Percentiles rank a stretch among this genome's conserved stretches.
Conservation (phyloP, 495 filamentous ascomycete species). For the Neurospora hispaniola region DNA sequence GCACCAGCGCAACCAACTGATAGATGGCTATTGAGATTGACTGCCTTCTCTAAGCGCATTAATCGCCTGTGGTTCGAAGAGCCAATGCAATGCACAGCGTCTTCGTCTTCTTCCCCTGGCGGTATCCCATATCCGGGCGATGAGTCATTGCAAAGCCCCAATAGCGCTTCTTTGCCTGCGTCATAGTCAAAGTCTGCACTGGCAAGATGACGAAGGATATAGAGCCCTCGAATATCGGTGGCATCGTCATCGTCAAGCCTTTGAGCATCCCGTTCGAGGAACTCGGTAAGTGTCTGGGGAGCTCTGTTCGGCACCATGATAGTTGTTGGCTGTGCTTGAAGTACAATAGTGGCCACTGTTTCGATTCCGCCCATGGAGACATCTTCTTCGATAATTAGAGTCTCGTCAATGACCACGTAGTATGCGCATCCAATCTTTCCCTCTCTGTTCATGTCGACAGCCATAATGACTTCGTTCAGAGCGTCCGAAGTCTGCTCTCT, state of each 20-base stretch:
- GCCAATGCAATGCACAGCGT: constrained; percentile 36
- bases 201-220: constrained; percentile 61
- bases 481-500: constrained; percentile 40
- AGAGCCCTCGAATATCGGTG: constrained; percentile 36
- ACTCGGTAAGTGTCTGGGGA: constrained; percentile 46
- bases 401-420: constrained; percentile 66
- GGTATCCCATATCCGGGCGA: constrained; percentile 40
- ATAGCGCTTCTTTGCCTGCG: constrained; percentile 55
- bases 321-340: constrained; percentile 70
- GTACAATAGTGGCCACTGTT: constrained; percentile 61
- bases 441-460: constrained; percentile 62
- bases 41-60: constrained; percentile 57
- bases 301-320: constrained; percentile 63
- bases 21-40: constrained; percentile 66
- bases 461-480: constrained; percentile 71
- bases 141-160: constrained; percentile 41
- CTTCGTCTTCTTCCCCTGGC: constrained; percentile 42
- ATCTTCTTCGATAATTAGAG: constrained; percentile 72
- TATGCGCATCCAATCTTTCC: constrained; percentile 79
- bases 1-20: constrained; percentile 72
- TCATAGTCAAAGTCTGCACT: constrained; percentile 71
- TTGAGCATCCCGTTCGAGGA: constrained; percentile 33
- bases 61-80: constrained; percentile 52
- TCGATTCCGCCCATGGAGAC: constrained; percentile 60
- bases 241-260: constrained; percentile 22